Conservation (phyloP, 805 yeast species). For the Naumovozyma baii region DNA sequence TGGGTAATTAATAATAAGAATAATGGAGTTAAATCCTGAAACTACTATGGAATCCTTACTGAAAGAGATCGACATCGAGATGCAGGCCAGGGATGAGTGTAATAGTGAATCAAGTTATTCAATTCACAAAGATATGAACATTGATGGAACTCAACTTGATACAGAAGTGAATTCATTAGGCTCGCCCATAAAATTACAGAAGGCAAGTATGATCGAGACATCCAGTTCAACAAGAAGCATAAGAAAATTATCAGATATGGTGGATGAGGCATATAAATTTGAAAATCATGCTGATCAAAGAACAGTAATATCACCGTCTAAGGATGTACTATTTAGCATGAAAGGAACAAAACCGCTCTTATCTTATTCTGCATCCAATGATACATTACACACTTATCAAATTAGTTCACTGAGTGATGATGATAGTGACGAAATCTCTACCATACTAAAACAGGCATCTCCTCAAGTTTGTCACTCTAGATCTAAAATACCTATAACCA, state of each 20-base stretch:
- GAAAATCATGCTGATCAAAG: background rate
- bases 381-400: background rate
- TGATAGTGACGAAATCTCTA: slow-evolving; percentile 2
- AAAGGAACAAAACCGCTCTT: slow-evolving; percentile 18
- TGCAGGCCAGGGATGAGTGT: too few relatives aligned
- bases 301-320: background rate
- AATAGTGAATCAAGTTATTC: too few relatives aligned
- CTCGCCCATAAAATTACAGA: background rate
- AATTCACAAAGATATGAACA: too few relatives aligned
- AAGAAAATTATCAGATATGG: slow-evolving; percentile 13
- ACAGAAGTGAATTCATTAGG: slow-evolving; percentile 12
- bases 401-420: slow-evolving; percentile 7
- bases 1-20: too few relatives aligned
- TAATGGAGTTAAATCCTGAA: slow-evolving; percentile 3
- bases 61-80: slow-evolving; percentile 23
- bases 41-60: slow-evolving; percentile 23
- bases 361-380: slow-evolving; percentile 3
- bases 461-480: slow-evolving; percentile 16
- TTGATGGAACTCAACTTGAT: too few relatives aligned
- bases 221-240: background rate
- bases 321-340: background rate
- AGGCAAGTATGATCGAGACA: background rate
- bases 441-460: slow-evolving; percentile 2
- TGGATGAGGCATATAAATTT: slow-evolving; percentile 7
- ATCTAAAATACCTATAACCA: slow-evolving; percentile 21